These are phyloP conservation scores for Haplosporangium gracile DNA, from an alignment of 192 early-diverging fungal species.

Conservation along the genomic window DNA sequence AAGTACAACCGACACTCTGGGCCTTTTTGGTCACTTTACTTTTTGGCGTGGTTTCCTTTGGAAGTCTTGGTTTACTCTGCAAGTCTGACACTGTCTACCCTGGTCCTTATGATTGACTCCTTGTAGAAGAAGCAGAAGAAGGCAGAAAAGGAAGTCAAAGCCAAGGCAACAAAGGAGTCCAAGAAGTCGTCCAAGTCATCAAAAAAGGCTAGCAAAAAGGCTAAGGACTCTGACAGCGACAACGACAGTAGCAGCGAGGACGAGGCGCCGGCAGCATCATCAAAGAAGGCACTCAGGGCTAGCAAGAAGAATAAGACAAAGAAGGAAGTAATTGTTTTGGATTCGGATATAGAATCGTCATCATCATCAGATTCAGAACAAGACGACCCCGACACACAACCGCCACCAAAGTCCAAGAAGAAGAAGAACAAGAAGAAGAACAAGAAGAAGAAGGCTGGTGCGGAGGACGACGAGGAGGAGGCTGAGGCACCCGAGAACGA, in stretches of 20 bases:
- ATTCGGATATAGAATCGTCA: neutral
- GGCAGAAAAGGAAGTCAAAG: constrained; percentile 33
- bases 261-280: constrained; percentile 36
- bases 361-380: constrained; percentile 19
- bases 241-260: constrained; percentile 33
- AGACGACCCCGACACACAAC: constrained; percentile 53
- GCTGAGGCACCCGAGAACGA: constrained; percentile 35
- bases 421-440: constrained; percentile 60
- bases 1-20: neutral
- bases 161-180: constrained; percentile 11
- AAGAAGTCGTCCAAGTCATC: constrained; percentile 31
- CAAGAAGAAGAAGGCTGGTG: constrained; percentile 53
- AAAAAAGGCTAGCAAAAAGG: constrained; percentile 31
- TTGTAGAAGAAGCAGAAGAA: constrained; percentile 48
- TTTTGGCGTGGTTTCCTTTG: neutral
- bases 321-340: constrained; percentile 17
- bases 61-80: neutral
- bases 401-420: constrained; percentile 57
- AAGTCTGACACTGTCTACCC: neutral
- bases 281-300: constrained; percentile 53
- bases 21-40: neutral
- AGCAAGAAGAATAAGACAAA: constrained; percentile 57
- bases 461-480: constrained; percentile 40
- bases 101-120: neutral
- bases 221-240: constrained; percentile 7